These are phyloP conservation scores for Raffaelea ambrosiae DNA, from an alignment of 2,329 filamentous ascomycete genomes.

Conservation along the genomic window DNA sequence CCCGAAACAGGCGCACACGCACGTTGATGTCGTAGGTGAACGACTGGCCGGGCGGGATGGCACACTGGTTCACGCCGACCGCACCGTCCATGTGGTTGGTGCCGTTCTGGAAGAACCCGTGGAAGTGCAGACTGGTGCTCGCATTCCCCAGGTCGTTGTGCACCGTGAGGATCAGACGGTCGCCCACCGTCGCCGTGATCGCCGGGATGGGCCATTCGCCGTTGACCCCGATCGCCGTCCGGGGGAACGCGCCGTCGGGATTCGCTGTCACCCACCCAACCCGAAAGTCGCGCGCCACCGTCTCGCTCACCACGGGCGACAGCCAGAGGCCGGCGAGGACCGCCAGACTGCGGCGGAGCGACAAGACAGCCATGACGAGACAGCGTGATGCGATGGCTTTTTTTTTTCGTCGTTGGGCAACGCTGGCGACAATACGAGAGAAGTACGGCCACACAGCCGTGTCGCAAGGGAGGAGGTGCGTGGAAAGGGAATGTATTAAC, in stretches of 20 bases:
- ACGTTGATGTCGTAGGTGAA: slow-evolving; percentile 65
- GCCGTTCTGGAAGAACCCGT: slow-evolving; percentile 60
- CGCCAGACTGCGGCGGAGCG: background rate
- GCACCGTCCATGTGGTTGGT: slow-evolving; percentile 65
- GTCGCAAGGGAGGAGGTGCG: no score
- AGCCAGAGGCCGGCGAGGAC: background rate
- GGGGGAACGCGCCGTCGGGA: slow-evolving; percentile 56
- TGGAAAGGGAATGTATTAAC: no score
- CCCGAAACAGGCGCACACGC: slow-evolving; percentile 13
- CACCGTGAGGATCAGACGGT: slow-evolving; percentile 49
- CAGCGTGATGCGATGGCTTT: background rate
- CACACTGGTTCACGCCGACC: slow-evolving; percentile 55
- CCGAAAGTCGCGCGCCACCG: slow-evolving; percentile 54
- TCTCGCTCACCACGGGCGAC: slow-evolving; percentile 27
- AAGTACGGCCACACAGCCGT: no score
- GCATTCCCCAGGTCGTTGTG: slow-evolving; percentile 54
- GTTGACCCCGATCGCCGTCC: slow-evolving; percentile 67
- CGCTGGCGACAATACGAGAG: no score
- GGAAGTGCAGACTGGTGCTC: slow-evolving; percentile 58
- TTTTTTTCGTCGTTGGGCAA: background rate
- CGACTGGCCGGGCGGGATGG: slow-evolving; percentile 51
- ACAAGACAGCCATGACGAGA: background rate
- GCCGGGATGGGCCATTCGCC: slow-evolving; percentile 63
- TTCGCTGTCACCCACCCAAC: slow-evolving; percentile 63
- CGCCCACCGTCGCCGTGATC: slow-evolving; percentile 54